Evolutionary conservation across 177 flowering plant species (phyloP), one percentile per base, ranked within the genome.

Genomic region (Tripterygium wilfordii): DNA sequence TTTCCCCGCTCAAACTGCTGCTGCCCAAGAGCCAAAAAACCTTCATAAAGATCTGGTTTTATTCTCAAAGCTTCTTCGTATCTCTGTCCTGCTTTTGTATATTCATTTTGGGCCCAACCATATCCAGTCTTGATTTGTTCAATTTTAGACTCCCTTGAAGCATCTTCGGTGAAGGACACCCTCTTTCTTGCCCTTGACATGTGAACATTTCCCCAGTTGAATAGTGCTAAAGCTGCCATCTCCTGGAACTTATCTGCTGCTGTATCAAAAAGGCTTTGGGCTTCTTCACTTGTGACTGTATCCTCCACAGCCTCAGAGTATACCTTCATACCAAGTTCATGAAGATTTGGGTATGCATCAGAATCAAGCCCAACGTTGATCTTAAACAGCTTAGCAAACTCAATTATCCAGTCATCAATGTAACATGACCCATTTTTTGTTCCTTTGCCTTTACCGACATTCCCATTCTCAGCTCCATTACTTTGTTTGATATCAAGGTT

Each of bases 301-400:
- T 88, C 98, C 66, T 92, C 97, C 77, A 89, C 56, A 13, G 95
- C 97, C 53, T 92, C 99, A 14, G 89, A 72, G 58, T 86, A 84
- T 7, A 77, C 63, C 59, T 86, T 78, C 75, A 82, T 79, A 0
- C 89, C 96, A 42, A 77, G 54, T 53, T 86, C 85, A 61, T 92
- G 89, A 59, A 88, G 75, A 63, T 79, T 77, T 60, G 84, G 56
- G 61, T 78, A 86, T 15, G 76, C 54, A 62, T 82, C 88, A 21
- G 82, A 72, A 49, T 82, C 78, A 56, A 84, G 65, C 22, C 96
- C 96, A 40, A 79, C 84, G 52, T 92, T 74, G 61, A 69, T 75
- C 74, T 82, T 86, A 56, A 92, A 92, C 31, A 89, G 45, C 53
- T 65, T 73, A 56, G 96, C 91, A 71, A 92, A 92, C 39, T 78